Percentiles rank a stretch among this genome's conserved stretches.
Conservation (phyloP, 192 early-diverging fungal genomes). For the Entomortierella parvispora region DNA sequence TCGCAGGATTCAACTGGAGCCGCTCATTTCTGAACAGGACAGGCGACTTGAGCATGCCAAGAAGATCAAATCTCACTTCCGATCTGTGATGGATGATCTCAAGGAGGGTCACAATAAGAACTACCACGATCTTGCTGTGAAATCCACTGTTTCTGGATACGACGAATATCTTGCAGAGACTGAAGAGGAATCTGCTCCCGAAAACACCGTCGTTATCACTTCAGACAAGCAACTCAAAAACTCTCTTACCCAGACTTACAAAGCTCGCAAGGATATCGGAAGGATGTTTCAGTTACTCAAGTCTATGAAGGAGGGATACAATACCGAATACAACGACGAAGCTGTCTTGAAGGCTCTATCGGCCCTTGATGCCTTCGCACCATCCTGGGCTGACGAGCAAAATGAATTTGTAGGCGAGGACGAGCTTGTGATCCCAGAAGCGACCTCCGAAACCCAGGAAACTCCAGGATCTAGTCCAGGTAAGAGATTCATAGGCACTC, state of each 20-base stretch:
- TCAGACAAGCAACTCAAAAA: slow-evolving; percentile 4
- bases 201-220: slow-evolving; percentile 16
- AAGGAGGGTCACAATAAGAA: slow-evolving; percentile 77
- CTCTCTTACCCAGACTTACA: slow-evolving; percentile 12
- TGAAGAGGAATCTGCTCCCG: slow-evolving; percentile 28
- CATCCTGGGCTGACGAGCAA: slow-evolving; percentile 20
- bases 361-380: slow-evolving; percentile 24
- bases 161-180: slow-evolving; percentile 67
- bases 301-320: slow-evolving; percentile 37
- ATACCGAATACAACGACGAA: slow-evolving; percentile 41
- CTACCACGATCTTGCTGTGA: slow-evolving; percentile 78
- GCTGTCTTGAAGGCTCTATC: slow-evolving; percentile 35
- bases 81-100: slow-evolving; percentile 56
- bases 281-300: slow-evolving; percentile 31
- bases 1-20: slow-evolving; percentile 19
- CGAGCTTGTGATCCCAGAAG: slow-evolving; percentile 12
- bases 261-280: slow-evolving; percentile 37
- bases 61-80: slow-evolving; percentile 42
- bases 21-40: slow-evolving; percentile 25
- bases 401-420: slow-evolving; percentile 41
- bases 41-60: slow-evolving; percentile 26
- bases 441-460: neutral
- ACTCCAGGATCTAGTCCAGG: neutral
- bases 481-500: neutral
- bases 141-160: slow-evolving; percentile 67